Percentiles rank a stretch among this genome's conserved stretches.
Conservation (phyloP, 139 green algal species). For the Penium margaritaceum region DNA sequence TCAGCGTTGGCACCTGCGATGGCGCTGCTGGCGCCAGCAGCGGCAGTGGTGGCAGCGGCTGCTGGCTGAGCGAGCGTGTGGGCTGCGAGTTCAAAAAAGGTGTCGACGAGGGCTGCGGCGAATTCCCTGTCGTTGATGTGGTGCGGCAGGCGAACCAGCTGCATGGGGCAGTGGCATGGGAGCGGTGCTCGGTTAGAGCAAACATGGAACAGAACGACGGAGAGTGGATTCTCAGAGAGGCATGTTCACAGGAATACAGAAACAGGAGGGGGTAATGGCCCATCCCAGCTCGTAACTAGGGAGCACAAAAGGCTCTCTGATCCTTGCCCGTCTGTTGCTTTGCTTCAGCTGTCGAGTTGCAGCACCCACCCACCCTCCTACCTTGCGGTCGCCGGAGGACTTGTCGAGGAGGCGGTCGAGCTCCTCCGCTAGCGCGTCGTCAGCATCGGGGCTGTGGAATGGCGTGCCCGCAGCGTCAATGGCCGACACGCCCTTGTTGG, state of each 20-base stretch:
- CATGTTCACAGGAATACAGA: no score
- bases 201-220: no score
- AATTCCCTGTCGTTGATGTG: constrained; percentile 14
- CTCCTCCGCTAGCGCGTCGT: background rate
- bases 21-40: background rate
- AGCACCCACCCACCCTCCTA: no score
- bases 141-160: constrained; percentile 7
- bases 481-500: background rate
- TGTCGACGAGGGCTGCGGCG: constrained; percentile 1
- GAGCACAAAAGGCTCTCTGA: no score
- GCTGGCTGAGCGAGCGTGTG: background rate
- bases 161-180: background rate
- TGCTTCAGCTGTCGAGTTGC: no score
- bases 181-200: no score
- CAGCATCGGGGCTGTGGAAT: background rate
- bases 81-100: background rate
- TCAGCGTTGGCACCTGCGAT: background rate
- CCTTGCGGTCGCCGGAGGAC: no score
- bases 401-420: no score
- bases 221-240: no score
- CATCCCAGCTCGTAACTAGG: no score
- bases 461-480: background rate
- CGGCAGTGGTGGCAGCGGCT: background rate
- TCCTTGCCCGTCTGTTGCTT: no score
- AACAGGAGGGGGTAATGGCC: no score